These are phyloP conservation scores for Solanum pinnatisectum DNA, from an alignment of 257 asterid genomes.

Conservation along the genomic window DNA sequence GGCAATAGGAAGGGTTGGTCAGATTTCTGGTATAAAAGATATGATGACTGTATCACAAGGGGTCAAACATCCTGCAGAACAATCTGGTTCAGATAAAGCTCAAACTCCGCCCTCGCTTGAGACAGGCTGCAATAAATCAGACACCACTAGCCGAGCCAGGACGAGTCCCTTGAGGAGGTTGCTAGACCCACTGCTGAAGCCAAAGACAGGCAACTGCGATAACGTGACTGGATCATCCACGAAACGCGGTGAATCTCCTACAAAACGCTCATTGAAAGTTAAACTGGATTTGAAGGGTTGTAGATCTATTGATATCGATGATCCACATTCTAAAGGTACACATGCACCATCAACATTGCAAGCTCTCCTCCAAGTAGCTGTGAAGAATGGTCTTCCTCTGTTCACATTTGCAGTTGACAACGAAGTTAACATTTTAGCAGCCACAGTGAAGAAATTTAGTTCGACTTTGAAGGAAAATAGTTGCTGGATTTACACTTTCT, in stretches of 20 bases:
- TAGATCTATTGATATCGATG: slow-evolving; percentile 17
- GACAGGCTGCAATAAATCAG: slow-evolving; percentile 29
- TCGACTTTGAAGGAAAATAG: slow-evolving; percentile 10
- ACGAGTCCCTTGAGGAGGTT: slow-evolving; percentile 78
- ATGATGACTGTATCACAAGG: slow-evolving; percentile 6
- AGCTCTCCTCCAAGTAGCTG: slow-evolving; percentile 69
- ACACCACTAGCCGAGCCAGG: slow-evolving; percentile 33
- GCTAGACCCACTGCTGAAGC: slow-evolving; percentile 61
- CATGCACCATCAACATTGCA: slow-evolving; percentile 28
- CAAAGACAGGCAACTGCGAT: slow-evolving; percentile 32
- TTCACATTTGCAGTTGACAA: slow-evolving; percentile 70
- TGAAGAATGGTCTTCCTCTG: slow-evolving; percentile 64
- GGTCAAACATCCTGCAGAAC: not conserved
- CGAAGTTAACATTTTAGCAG: slow-evolving; percentile 53
- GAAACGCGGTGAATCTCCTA: slow-evolving; percentile 17
- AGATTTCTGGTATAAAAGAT: slow-evolving; percentile 29
- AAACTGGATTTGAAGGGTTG: slow-evolving; percentile 31
- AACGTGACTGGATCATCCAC: slow-evolving; percentile 17
- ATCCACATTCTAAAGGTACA: slow-evolving; percentile 18
- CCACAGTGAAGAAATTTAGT: slow-evolving; percentile 29
- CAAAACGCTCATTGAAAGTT: slow-evolving; percentile 25
- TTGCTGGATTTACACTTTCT: slow-evolving; percentile 53
- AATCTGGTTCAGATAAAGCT: slow-evolving; percentile 13
- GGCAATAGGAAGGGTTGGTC: slow-evolving; percentile 31
- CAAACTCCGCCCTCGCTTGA: slow-evolving; percentile 9